Evolutionary conservation across 805 yeast genomes (phyloP).

Genomic region (Wickerhamomyces chaumierensis): DNA sequence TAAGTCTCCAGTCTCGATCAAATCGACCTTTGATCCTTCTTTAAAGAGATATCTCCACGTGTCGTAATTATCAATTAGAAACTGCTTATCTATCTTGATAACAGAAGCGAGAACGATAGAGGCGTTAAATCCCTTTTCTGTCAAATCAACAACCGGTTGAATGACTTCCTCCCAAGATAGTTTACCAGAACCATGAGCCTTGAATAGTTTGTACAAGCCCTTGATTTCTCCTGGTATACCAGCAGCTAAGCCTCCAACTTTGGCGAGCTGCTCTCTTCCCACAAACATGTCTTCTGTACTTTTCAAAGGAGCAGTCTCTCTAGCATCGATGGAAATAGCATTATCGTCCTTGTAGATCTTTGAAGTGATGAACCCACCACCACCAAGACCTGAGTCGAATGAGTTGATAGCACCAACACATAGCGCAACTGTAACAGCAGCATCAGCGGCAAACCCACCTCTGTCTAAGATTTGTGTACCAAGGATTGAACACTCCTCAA

Average conservation of each 20-base stretch:
- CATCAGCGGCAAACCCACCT: conserved; percentile 83
- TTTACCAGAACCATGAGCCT: conserved; percentile 57
- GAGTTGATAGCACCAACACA: conserved; percentile 81
- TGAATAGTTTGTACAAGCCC: conserved; percentile 59
- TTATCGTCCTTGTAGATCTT: conserved; percentile 26
- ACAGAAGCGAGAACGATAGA: conserved; percentile 33
- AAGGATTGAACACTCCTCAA: conserved; percentile 26
- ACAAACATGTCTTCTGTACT: conserved; percentile 60
- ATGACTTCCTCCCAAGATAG: conserved; percentile 64
- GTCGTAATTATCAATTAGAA: conserved; percentile 21
- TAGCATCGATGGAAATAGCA: conserved; percentile 63
- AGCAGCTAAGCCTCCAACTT: conserved; percentile 77
- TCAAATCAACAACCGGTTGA: conserved; percentile 65
- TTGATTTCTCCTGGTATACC: conserved; percentile 88
- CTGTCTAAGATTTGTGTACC: conserved; percentile 20
- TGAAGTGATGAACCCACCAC: conserved; percentile 71
- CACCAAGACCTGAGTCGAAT: conserved; percentile 85
- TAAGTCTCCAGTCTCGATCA: conserved; percentile 43
- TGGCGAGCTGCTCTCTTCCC: conserved; percentile 35
- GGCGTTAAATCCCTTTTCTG: conserved; percentile 49
- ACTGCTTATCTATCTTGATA: conserved; percentile 25
- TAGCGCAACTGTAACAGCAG: conserved; percentile 77
- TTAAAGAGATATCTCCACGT: conserved; percentile 50
- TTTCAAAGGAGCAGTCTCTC: conserved; percentile 73
- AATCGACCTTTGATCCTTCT: conserved; percentile 18